Percentiles rank a stretch among this genome's conserved stretches.
These are phyloP conservation scores for Coniosporium tulheliwenetii DNA, from an alignment of 2,329 filamentous ascomycete species.

Conservation along the genomic window DNA sequence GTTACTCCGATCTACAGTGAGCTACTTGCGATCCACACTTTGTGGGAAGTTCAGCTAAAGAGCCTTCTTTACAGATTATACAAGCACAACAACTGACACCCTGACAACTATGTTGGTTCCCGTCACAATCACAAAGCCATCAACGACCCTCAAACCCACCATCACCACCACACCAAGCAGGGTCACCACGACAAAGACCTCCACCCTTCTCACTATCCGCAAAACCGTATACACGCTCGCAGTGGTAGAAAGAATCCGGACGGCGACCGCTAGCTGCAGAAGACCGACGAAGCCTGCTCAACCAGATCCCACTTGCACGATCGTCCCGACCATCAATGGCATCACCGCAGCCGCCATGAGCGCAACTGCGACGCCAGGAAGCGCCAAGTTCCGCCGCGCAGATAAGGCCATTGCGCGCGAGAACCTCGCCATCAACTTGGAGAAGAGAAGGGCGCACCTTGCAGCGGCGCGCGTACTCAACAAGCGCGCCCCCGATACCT, in stretches of 20 bases:
- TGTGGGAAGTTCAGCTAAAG: constrained; percentile 1
- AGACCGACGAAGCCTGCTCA: constrained; percentile 8
- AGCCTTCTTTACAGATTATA: constrained; percentile 3
- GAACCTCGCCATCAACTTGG: constrained; percentile 6
- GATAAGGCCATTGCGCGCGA: constrained; percentile 5
- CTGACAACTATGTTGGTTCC: constrained; percentile 9
- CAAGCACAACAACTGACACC: constrained; percentile 9
- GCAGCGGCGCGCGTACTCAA: constrained; percentile 5
- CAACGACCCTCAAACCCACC: constrained; percentile 10
- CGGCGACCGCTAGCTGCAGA: constrained; percentile 17
- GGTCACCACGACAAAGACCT: constrained; percentile 11
- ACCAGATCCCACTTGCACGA: constrained; percentile 12
- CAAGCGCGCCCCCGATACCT: constrained; percentile 19
- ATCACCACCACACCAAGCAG: constrained; percentile 9
- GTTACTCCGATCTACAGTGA: constrained; percentile 5
- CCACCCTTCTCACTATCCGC: constrained; percentile 8
- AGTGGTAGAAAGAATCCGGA: constrained; percentile 7
- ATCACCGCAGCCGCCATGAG: constrained; percentile 5
- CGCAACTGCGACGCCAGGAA: constrained; percentile 4
- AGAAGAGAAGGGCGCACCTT: constrained; percentile 12
- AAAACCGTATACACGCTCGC: background rate
- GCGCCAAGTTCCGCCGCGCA: constrained; percentile 10
- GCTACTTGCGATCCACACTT: background rate
- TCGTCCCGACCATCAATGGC: constrained; percentile 11
- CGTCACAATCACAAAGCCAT: constrained; percentile 11